Conservation (phyloP, 2,329 filamentous ascomycete genomes). For the Teratosphaeria zuluensis region DNA sequence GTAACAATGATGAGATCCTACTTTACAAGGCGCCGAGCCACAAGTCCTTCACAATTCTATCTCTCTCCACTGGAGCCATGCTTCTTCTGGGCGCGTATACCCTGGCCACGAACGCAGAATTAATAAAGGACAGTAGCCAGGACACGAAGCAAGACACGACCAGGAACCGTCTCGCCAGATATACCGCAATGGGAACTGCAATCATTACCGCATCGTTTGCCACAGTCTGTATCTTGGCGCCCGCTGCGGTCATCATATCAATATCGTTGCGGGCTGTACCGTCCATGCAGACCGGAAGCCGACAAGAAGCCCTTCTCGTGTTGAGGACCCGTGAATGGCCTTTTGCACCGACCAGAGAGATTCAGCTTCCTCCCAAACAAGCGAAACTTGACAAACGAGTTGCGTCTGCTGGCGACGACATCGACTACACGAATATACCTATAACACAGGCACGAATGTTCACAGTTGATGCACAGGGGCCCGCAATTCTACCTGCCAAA, state of each 20-base stretch:
- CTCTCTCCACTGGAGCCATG: conserved; percentile 9
- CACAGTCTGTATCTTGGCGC: conserved; percentile 4
- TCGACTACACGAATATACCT: conserved; percentile 2
- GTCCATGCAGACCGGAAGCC: neutral
- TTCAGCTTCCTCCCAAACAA: conserved; percentile 4
- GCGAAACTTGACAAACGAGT: conserved; percentile 3
- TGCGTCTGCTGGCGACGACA: conserved; percentile 1
- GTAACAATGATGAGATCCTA: conserved; percentile 8
- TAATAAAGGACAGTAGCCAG: neutral
- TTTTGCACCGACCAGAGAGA: conserved; percentile 10
- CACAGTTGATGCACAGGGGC: neutral
- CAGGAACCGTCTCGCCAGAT: neutral
- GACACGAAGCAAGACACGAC: neutral
- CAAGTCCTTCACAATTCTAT: conserved; percentile 11
- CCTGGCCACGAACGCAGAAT: conserved; percentile 3
- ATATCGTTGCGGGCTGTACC: conserved; percentile 5
- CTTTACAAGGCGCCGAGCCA: conserved; percentile 18
- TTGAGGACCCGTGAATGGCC: conserved; percentile 13
- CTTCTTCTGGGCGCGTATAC: conserved; percentile 11
- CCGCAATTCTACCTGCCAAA: neutral
- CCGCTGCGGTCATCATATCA: conserved; percentile 12
- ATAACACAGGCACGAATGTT: neutral
- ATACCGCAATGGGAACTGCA: neutral
- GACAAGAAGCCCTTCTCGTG: conserved; percentile 6
- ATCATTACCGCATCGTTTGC: neutral